Base-by-base conservation (phyloP, 139 green algal genomes). In the Ettlia oleoabundans region DNA sequence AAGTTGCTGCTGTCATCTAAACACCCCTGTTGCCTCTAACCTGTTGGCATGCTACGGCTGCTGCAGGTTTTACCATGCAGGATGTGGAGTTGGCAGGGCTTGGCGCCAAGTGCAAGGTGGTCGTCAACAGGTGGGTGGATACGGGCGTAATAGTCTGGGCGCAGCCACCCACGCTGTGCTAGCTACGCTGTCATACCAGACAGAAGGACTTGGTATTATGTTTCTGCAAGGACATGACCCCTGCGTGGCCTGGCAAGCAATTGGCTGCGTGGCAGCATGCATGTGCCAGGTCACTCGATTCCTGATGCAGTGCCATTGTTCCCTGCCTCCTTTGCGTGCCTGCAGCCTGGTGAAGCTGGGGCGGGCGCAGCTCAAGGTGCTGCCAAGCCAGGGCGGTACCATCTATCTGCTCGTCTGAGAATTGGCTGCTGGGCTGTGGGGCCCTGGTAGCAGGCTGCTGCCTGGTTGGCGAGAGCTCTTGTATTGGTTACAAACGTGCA, bases 291-390 rank as follows among this genome's bases (percentile, higher is more conserved):
- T n/a, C n/a, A n/a, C 47, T 58, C 47, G 47, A 58, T 58, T 58
- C 47, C 47, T 58, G 47, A 58, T 15, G 15, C 13, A 15, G 13
- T 24, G 47, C 47, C 47, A 10, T 15, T 15, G 37, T 73, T 18
- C 19, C 19, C 4, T 42, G 3, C 4, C 21, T 3, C 38, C 3
- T 55, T 22, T 28, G 18, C 40, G 6, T 58, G 40, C 40, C 26
- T 40, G 84, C 76, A 65, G 58, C 47, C 52, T 88, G 55, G 78
- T 78, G 33, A 88, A 88, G 80, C 78, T 88, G 26, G 84, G 70
- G 63, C 47, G 68, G 19, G 80, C 74, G 53, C 68, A 85, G 37
- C 79, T 88, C 32, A 82, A 83, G 35, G 84, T 88, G 32, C 53
- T 81, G 53, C 73, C 30, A 9, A 42, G 70, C 70, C n/a, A n/a